A percentile compares a stretch with the other conserved stretches of the same genome.
Evolutionary conservation across 176 grass and related monocot genomes (phyloP).

Genomic region (Urochloa ruziziensis): DNA sequence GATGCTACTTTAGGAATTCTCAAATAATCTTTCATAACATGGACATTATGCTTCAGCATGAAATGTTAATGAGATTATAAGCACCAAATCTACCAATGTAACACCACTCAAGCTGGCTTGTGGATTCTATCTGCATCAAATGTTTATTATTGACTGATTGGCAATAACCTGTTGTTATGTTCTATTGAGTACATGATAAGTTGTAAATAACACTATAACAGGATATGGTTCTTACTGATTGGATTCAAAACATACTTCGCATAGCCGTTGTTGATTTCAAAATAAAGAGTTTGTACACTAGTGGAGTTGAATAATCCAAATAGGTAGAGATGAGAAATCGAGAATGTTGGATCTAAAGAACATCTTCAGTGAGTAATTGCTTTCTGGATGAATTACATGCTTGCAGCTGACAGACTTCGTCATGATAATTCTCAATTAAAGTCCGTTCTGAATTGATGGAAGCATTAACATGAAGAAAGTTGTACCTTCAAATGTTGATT

Average conservation of each 20-base stretch:
- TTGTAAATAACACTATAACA: not conserved
- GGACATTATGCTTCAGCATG: slow-evolving; percentile 1
- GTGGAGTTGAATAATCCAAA: slow-evolving; percentile 30
- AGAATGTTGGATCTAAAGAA: not conserved
- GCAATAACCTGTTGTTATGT: not conserved
- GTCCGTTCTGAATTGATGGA: not conserved
- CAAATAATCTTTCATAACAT: slow-evolving; percentile 8
- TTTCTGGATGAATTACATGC: not conserved
- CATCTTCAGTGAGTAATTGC: not conserved
- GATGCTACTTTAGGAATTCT: slow-evolving; percentile 1
- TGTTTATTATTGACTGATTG: not conserved
- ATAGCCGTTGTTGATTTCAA: slow-evolving; percentile 2
- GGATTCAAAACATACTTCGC: not conserved
- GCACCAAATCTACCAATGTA: not conserved
- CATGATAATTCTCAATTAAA: slow-evolving; percentile 26
- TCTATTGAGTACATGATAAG: not conserved
- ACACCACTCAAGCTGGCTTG: not conserved
- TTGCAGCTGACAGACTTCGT: not conserved
- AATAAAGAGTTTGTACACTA: slow-evolving; percentile 21
- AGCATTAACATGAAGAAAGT: slow-evolving; percentile 26
- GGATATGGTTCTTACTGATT: not conserved
- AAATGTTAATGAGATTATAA: slow-evolving; percentile 17
- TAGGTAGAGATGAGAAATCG: not conserved
- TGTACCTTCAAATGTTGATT: slow-evolving; percentile 90
- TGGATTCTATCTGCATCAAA: not conserved